Evolutionary conservation across 179 eudicot species (phyloP), one percentile per base, ranked within the genome.

Genomic region (Beta macrorhiza): DNA sequence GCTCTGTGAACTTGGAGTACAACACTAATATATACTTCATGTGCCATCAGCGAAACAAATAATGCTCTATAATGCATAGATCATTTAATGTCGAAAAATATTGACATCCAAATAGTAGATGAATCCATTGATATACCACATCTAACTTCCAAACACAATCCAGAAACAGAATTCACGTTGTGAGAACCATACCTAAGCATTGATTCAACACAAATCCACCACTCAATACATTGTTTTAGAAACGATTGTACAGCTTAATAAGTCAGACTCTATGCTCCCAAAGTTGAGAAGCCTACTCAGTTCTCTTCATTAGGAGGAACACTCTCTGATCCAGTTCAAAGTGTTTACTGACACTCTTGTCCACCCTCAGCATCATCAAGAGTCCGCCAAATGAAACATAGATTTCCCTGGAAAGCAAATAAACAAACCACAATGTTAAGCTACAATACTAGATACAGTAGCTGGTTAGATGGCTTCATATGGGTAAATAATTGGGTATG

Each of bases 261-360:
- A 29, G 69, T 64, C 62, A 37, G 59, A 65, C 52, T 25, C 13
- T 57, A 51, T 16, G 61, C 32, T 57, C 58, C 44, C 55, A 29
- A 52, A 11, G 29, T 59, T 58, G 1, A n/a, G 22, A 64, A 37
- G 78, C 71, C 84, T 87, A 87, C 82, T 79, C 90, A 20, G 90
- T 79, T 88, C 84, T 93, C 94, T 92, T 95, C 86, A 93, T 90
- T 76, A 95, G 92, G 57, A 95, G 85, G 82, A 95, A 95, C 88
- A 93, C 65, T 86, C 85, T 93, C 83, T 92, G 97, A 80, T 95
- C 98, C 74, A 95, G 92, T 78, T 95, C 95, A 75, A 95, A 92
- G 81, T 88, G 90, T 56, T 90, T 87, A 47, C 94, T 88, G 72
- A 88, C 88, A 52, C 90, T 83, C 65, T 90, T 88, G 79, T 95